phyloP scores from a whole-genome alignment of 2,329 filamentous ascomycete species.

The Fusarium sp. region DNA sequence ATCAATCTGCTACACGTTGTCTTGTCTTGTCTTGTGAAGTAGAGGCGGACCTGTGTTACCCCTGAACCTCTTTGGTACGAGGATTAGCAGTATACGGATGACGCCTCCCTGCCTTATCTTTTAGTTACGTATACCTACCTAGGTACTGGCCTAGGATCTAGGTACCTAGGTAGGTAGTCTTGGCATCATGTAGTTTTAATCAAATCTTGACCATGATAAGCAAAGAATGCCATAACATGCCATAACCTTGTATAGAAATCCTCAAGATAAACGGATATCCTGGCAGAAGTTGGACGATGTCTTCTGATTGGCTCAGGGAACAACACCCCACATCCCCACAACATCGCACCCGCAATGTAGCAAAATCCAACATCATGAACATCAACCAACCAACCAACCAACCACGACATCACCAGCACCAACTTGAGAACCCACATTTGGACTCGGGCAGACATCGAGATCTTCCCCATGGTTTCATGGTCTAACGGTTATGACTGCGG shows the following conservation, averaged over 20 bases:
- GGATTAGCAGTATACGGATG: background rate
- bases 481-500: slow-evolving; percentile 1
- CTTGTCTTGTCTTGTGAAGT: background rate
- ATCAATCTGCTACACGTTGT: background rate
- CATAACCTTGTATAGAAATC: background rate
- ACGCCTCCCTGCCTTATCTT: background rate
- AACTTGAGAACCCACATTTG: background rate
- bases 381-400: background rate
- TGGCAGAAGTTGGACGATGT: background rate
- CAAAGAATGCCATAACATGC: background rate
- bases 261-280: background rate
- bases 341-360: background rate
- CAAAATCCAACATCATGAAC: background rate
- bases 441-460: background rate
- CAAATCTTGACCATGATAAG: background rate
- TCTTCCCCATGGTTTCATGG: background rate
- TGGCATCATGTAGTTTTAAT: background rate
- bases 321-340: background rate
- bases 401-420: background rate
- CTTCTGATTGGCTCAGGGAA: background rate
- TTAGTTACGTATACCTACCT: background rate
- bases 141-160: background rate
- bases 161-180: background rate
- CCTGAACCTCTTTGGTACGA: background rate
- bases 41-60: background rate